These are phyloP conservation scores for Tritrichomonas musculus DNA, from an alignment of 208 protist genomes.

Conservation along the genomic window DNA sequence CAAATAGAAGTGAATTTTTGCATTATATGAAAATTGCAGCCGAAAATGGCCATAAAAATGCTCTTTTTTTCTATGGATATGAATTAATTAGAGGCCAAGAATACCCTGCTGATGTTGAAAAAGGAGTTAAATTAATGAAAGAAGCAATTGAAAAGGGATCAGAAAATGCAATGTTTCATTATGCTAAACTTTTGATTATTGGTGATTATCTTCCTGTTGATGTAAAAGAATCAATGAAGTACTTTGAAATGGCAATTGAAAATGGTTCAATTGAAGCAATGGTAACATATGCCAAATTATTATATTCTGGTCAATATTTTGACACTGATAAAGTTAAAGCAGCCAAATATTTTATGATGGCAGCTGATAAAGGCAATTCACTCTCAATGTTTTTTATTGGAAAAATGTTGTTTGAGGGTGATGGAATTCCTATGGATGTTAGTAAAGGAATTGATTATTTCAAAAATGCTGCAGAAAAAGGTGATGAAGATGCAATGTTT, in stretches of 20 bases:
- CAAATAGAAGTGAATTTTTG: too few species aligned
- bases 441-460: background rate
- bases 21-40: conserved; percentile 9
- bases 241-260: too few species aligned
- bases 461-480: background rate
- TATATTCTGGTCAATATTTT: too few species aligned
- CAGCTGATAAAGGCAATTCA: background rate
- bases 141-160: background rate
- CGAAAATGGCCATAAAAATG: background rate
- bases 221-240: too few species aligned
- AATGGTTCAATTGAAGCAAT: too few species aligned
- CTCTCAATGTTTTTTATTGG: background rate
- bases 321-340: background rate
- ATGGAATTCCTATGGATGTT: background rate
- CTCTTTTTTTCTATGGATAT: background rate
- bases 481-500: background rate
- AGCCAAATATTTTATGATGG: background rate
- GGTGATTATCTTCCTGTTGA: background rate
- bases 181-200: background rate
- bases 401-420: background rate
- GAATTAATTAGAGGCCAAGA: background rate
- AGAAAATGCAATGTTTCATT: too few species aligned
- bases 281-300: too few species aligned
- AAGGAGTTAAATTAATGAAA: background rate
- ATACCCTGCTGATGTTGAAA: background rate